A percentile compares a stretch with the other conserved stretches of the same genome.
Evolutionary conservation across 2,329 filamentous ascomycete species (phyloP).

Genomic region (Ophiocordyceps unilateralis): DNA sequence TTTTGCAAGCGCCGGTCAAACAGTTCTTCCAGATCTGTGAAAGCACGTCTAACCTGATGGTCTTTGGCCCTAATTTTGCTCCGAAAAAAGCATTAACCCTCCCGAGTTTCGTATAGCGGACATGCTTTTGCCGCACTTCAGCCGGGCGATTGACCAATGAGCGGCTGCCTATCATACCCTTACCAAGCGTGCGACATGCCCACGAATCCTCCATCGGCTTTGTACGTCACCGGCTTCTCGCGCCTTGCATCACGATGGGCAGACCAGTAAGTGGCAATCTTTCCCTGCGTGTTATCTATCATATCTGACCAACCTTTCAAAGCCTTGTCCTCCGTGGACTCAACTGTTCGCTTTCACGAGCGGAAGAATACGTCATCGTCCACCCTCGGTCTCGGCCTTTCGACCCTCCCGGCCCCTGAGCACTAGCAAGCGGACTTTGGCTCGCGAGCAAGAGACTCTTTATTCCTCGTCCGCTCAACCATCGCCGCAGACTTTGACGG

Average conservation of each 20-base stretch:
- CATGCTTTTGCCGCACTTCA: not conserved
- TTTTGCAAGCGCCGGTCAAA: too few relatives aligned
- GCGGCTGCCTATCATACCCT: not conserved
- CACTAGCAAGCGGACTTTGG: not conserved
- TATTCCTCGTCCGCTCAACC: not conserved
- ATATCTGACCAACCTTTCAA: not conserved
- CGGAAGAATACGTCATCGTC: not conserved
- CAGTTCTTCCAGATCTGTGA: too few relatives aligned
- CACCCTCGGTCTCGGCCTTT: not conserved
- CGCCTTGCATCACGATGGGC: not conserved
- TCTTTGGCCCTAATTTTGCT: too few relatives aligned
- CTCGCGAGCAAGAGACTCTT: not conserved
- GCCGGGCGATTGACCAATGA: not conserved
- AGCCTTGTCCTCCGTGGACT: not conserved
- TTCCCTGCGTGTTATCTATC: not conserved
- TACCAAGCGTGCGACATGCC: not conserved
- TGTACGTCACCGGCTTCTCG: not conserved
- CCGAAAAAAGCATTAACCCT: too few relatives aligned
- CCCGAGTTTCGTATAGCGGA: too few relatives aligned
- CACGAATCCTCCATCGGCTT: not conserved
- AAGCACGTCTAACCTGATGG: too few relatives aligned
- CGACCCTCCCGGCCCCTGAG: not conserved
- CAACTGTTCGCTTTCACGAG: not conserved
- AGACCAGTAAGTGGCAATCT: not conserved
- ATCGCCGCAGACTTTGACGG: conserved; percentile 62